Conservation (phyloP, 139 green algal genomes). For the Penium margaritaceum region DNA sequence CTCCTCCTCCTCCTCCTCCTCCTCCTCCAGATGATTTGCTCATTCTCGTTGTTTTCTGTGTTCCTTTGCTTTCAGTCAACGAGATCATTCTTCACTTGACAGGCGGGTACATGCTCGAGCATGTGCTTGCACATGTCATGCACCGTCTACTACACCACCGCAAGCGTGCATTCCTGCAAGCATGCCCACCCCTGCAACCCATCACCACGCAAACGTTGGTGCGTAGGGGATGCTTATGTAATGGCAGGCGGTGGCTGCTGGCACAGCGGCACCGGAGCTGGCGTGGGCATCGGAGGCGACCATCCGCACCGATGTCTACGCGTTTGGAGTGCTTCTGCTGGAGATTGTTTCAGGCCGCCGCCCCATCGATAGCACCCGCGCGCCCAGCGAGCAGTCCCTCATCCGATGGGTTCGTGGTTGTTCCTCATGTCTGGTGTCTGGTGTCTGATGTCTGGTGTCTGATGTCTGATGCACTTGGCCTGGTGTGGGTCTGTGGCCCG, state of each 20-base stretch:
- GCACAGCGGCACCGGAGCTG: conserved; percentile 23
- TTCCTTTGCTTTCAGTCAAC: no score
- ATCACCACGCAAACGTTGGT: no score
- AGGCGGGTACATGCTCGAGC: neutral
- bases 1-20: neutral
- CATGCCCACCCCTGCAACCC: no score
- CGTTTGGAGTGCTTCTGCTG: conserved; percentile 26
- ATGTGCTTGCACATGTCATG: neutral
- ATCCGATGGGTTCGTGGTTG: conserved; percentile 25
- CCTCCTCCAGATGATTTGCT: neutral
- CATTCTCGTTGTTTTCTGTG: neutral
- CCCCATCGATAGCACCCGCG: conserved; percentile 2
- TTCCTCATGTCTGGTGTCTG: no score
- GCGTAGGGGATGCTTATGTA: no score
- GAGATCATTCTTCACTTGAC: no score
- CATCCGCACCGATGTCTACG: conserved; percentile 12
- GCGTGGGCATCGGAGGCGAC: conserved; percentile 27
- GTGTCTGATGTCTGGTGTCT: no score
- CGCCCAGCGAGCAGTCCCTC: conserved; percentile 29
- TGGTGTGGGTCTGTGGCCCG: no score
- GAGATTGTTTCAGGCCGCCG: conserved; percentile 20
- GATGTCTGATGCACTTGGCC: no score
- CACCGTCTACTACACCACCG: neutral
- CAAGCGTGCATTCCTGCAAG: no score
- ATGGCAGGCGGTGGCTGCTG: conserved; percentile 27